Conservation (phyloP, 139 green algal genomes). For the Chlamydomonas schloesseri region DNA sequence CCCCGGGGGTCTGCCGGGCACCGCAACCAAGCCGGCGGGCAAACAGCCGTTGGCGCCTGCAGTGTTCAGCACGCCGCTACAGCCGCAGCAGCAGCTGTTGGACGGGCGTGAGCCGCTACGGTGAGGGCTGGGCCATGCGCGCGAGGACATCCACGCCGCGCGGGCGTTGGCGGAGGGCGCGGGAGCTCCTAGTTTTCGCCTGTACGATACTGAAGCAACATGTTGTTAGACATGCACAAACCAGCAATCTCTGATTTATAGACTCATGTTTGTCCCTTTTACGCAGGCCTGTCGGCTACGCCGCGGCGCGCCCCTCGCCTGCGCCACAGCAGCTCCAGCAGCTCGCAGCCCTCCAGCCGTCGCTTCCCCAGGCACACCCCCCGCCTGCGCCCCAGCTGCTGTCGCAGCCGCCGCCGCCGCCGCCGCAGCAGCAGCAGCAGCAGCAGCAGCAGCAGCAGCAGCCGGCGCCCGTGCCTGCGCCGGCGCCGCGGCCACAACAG, state of each 20-base stretch:
- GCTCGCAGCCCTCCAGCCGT: no score
- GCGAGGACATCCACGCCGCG: no score
- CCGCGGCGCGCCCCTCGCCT: background rate
- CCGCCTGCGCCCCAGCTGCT: constrained; percentile 18
- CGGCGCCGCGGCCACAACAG: constrained; percentile 37
- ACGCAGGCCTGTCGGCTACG: constrained; percentile 6
- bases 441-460: constrained; percentile 1
- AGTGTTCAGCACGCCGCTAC: background rate
- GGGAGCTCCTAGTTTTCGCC: no score
- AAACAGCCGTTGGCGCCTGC: background rate
- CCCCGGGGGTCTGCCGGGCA: background rate
- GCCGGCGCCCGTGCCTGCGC: constrained; percentile 4
- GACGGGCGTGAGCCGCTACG: constrained; percentile 17
- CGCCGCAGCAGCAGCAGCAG: constrained; percentile 24
- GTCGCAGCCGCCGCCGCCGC: constrained; percentile 30
- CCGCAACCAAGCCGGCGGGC: background rate
- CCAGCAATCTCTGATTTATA: no score
- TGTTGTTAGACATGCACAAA: no score
- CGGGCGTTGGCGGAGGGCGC: no score
- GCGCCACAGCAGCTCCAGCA: background rate
- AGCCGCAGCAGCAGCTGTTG: background rate
- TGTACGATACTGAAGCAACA: no score
- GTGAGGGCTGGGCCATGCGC: background rate
- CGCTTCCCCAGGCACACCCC: no score
- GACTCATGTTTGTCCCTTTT: no score